Evolutionary conservation across 1,139 yeast species (phyloP), one percentile per base, ranked within the genome.

Genomic region (Lodderomyces theae): DNA sequence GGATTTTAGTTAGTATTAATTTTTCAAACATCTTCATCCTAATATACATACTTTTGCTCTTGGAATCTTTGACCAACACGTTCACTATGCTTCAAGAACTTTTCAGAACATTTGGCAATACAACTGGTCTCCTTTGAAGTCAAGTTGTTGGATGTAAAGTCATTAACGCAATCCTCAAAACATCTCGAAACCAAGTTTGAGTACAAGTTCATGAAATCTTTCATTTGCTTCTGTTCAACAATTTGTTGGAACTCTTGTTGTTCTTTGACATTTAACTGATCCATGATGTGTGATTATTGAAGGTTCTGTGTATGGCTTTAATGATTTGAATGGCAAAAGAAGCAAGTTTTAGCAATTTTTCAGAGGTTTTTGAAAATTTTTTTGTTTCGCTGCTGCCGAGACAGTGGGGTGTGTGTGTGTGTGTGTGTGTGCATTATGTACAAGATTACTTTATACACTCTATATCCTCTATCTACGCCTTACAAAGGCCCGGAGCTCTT

Each of bases 21-120:
- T 28, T 18, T n/a, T 28, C 18, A 15, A 31, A n/a, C 4, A 28
- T 31, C 29, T 16, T 22, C 22, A 12, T 30, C 15, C n/a, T 35
- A n/a, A n/a, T 12, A 43, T 48, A 61, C 65, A 46, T 61, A 66
- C 71, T 90, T 92, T 69, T 90, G 97, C 63, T 92, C 98, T 69
- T 92, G 97, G 89, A 92, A 92, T 70, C 98, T 83, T 67, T 87
- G 95, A 38, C 98, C 98, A 44, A 94, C 96, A 65, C 98, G 84
- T 73, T 92, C 98, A 66, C 94, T 83, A 75, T 92, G 97, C 68
- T 92, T 92, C 73, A 94, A 79, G 79, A 94, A 94, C 76, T 92
- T 92, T 68, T 92, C 97, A 34, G 96, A 85, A 66, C 99, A 92
- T 69, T 86, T 86, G 74, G 80, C 74, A 52, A 92, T 80, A 70